phyloP scores from a whole-genome alignment of 108 stramenopile species.

The Chaetoceros tenuissimus region DNA sequence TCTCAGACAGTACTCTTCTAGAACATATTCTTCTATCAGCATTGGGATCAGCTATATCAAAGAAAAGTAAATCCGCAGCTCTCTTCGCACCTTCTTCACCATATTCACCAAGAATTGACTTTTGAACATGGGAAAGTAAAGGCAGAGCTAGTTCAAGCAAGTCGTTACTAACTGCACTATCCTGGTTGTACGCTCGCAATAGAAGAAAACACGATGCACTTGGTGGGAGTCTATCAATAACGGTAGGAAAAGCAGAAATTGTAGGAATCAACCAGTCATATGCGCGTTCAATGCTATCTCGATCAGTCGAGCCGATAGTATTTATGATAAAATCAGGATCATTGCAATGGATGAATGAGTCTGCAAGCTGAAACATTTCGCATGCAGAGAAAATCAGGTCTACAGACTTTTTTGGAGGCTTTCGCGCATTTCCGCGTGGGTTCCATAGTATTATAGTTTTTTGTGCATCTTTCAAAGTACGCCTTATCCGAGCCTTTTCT shows the following conservation, averaged over 20 bases:
- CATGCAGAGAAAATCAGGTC: slow-evolving; percentile 54
- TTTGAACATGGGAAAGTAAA: slow-evolving; percentile 47
- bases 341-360: slow-evolving; percentile 34
- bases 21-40: slow-evolving; percentile 58
- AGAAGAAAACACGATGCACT: slow-evolving; percentile 68
- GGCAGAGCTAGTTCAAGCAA: slow-evolving; percentile 53
- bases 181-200: slow-evolving; percentile 55
- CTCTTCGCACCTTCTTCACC: slow-evolving; percentile 39
- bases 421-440: slow-evolving; percentile 40
- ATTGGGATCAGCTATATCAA: slow-evolving; percentile 50
- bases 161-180: slow-evolving; percentile 44
- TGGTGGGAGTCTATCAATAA: slow-evolving; percentile 52
- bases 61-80: slow-evolving; percentile 51
- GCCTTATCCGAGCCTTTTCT: no score
- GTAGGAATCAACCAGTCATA: slow-evolving; percentile 79
- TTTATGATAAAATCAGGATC: slow-evolving; percentile 53
- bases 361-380: slow-evolving; percentile 43
- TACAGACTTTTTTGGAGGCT: slow-evolving; percentile 66
- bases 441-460: slow-evolving; percentile 72
- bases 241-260: slow-evolving; percentile 48
- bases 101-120: slow-evolving; percentile 48
- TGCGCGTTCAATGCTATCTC: slow-evolving; percentile 68
- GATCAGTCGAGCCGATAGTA: slow-evolving; percentile 52
- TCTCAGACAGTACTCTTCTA: slow-evolving; percentile 54
- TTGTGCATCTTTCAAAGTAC: slow-evolving; percentile 45